A percentile compares a stretch with the other conserved stretches of the same genome.
These are phyloP conservation scores for Pythium folliculosum DNA, from an alignment of 352 stramenopile species.

Conservation along the genomic window DNA sequence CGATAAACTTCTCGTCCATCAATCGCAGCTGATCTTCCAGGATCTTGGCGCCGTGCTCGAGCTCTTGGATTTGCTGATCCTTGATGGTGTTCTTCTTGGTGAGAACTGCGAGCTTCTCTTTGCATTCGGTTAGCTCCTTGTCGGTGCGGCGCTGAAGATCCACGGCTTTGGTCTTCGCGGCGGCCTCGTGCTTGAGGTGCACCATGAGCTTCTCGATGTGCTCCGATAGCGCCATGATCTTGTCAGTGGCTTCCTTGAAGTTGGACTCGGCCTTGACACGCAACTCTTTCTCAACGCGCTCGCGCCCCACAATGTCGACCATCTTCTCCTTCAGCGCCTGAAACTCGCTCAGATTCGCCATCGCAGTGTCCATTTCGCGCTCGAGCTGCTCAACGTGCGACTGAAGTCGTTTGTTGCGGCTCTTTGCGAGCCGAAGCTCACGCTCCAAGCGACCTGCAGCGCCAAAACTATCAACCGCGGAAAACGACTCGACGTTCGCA, in stretches of 20 bases:
- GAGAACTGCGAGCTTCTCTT: conserved; percentile 58
- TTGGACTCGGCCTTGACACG: conserved; percentile 65
- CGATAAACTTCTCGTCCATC: conserved; percentile 98
- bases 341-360: conserved; percentile 52
- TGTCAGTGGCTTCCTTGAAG: conserved; percentile 71
- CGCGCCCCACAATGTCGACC: conserved; percentile 74
- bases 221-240: conserved; percentile 91
- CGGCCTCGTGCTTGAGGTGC: conserved; percentile 95
- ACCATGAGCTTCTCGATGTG: conserved; percentile 98
- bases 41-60: conserved; percentile 93
- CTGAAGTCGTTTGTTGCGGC: conserved; percentile 71
- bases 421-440: conserved; percentile 66
- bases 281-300: conserved; percentile 88
- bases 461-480: conserved; percentile 60
- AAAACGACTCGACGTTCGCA: conserved; percentile 62
- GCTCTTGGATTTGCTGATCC: conserved; percentile 87
- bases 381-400: conserved; percentile 55
- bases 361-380: conserved; percentile 49
- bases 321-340: conserved; percentile 75
- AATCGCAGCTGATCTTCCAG: conserved; percentile 95
- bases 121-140: conserved; percentile 75
- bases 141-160: conserved; percentile 74
- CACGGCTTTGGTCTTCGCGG: conserved; percentile 89
- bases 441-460: conserved; percentile 62
- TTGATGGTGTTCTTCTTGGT: conserved; percentile 83